Conservation (phyloP, 2,329 filamentous ascomycete genomes). For the Trichophaea hybrida region DNA sequence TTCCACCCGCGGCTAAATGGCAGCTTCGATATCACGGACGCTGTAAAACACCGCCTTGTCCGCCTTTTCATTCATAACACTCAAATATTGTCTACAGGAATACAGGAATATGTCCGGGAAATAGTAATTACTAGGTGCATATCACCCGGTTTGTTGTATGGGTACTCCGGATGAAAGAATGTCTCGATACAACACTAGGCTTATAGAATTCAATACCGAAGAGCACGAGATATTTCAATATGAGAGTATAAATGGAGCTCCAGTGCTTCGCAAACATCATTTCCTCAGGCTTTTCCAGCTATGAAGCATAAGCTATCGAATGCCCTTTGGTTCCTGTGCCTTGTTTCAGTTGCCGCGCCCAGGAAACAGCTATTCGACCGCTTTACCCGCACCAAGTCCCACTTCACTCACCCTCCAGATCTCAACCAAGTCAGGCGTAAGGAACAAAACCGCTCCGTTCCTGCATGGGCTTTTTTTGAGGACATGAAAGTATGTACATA, state of each 20-base stretch:
- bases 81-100: not conserved
- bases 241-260: not conserved
- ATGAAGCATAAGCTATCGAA: not conserved
- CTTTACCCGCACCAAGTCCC: not conserved
- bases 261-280: not conserved
- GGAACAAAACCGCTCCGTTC: conserved; percentile 20
- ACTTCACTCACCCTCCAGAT: conserved; percentile 12
- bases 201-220: not conserved
- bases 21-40: not conserved
- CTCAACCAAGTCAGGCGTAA: conserved; percentile 10
- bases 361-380: not conserved
- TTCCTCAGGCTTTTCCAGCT: not conserved
- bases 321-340: not conserved
- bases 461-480: conserved; percentile 22
- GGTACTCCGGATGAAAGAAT: not conserved
- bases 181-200: not conserved
- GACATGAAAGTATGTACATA: conserved; percentile 19
- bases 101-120: not conserved
- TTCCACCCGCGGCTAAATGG: not conserved
- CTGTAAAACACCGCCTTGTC: not conserved
- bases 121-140: not conserved
- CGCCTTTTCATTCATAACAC: too few relatives aligned
- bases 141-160: not conserved
- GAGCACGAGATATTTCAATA: not conserved
- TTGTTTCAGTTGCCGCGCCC: not conserved